Evolutionary conservation across 805 yeast species (phyloP), one percentile per base, ranked within the genome.

Genomic region (Scheffersomyces amazonensis): DNA sequence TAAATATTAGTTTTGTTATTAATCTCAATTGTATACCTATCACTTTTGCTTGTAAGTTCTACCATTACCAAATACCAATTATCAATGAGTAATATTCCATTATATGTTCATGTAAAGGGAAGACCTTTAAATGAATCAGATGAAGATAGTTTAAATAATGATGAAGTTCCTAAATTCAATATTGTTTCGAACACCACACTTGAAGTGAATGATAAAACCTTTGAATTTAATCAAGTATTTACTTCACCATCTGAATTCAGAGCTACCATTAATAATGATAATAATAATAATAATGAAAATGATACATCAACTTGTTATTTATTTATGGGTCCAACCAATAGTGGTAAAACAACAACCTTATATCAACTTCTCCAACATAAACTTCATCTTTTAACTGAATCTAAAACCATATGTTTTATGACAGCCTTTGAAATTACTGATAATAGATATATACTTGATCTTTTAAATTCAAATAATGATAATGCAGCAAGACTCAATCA

Each of bases 271-370:
- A 24, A 24, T 10, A 10, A 10, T 21, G 10, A 21, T 21, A n/a
- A 19, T 21, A 19, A 23, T 6, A 20, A 31, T 13, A 25, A 33
- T 16, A 15, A 7, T n/a, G 43, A 40, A 21, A 36, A 39, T 30
- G 34, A 28, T 11, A 16, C 29, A 16, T 42, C 38, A 30, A 39
- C 46, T 10, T 50, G 55, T 36, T 35, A 37, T 8, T 41, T 56
- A 8, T 48, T 57, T 31, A 50, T 58, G 47, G 64, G 62, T 1
- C 64, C 64, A 5, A 57, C 61, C 5, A 60, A 60, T 8, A 49
- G 60, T 30, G 68, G 67, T 11, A 63, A 63, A 41, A 60, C 67
- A 13, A 57, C 64, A 29, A 49, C 57, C 6, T 38, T 62, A 20
- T 40, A 41, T 19, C 44, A 44, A 16, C 8, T 15, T 5, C 15